phyloP scores from a whole-genome alignment of 2,329 filamentous ascomycete species.

The Fusarium continuum region DNA sequence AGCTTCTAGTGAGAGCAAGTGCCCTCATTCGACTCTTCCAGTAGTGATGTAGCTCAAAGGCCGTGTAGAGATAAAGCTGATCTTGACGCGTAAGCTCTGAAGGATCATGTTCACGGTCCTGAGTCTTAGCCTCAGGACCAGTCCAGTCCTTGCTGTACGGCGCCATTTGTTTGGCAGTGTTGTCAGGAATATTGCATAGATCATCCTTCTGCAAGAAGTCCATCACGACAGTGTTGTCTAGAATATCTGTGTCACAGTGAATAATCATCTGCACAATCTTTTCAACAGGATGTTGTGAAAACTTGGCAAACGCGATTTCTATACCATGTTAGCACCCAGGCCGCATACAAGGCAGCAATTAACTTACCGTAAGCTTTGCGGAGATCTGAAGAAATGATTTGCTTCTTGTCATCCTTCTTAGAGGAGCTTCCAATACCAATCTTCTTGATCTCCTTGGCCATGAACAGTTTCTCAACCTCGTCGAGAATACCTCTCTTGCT shows the following conservation, averaged over 20 bases:
- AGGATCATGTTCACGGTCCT: slow-evolving; percentile 85
- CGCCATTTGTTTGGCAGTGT: slow-evolving; percentile 88
- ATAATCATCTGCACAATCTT: slow-evolving; percentile 93
- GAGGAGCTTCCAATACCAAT: slow-evolving; percentile 71
- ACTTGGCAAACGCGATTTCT: slow-evolving; percentile 93
- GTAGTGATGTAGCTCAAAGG: slow-evolving; percentile 95
- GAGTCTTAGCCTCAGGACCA: slow-evolving; percentile 80
- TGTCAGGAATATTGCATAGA: slow-evolving; percentile 90
- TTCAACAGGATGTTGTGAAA: slow-evolving; percentile 83
- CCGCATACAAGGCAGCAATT: neutral
- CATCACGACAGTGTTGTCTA: slow-evolving; percentile 93
- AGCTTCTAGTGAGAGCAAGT: slow-evolving; percentile 82
- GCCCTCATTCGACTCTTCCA: slow-evolving; percentile 98
- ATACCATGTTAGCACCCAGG: slow-evolving; percentile 43
- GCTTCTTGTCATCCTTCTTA: slow-evolving; percentile 95
- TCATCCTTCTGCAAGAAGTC: slow-evolving; percentile 95
- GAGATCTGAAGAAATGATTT: slow-evolving; percentile 91
- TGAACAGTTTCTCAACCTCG: slow-evolving; percentile 96
- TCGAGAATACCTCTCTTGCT: slow-evolving; percentile 95
- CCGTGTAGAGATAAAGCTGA: slow-evolving; percentile 92
- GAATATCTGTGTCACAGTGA: slow-evolving; percentile 87
- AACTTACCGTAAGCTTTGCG: slow-evolving; percentile 81
- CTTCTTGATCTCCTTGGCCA: slow-evolving; percentile 95
- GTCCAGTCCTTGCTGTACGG: slow-evolving; percentile 98
- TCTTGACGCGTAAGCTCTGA: slow-evolving; percentile 90